Percentiles rank a stretch among this genome's conserved stretches.
Evolutionary conservation across 192 early-diverging fungal species (phyloP).

Genomic region (Backusella luteola): DNA sequence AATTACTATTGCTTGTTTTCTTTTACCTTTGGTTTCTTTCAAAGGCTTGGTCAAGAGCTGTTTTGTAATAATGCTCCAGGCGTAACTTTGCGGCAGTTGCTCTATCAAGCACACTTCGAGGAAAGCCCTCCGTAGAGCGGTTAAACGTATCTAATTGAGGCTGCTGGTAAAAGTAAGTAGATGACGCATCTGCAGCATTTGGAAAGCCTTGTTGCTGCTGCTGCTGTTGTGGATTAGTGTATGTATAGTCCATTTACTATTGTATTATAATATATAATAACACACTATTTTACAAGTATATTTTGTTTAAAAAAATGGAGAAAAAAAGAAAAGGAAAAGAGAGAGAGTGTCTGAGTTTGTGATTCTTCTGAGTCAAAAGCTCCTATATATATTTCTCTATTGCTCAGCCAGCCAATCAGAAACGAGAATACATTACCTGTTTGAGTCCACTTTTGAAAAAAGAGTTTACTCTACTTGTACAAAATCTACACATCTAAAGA

Average conservation of each 20-base stretch:
- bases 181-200: slow-evolving; percentile 27
- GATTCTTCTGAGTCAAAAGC: not conserved
- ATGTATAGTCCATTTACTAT: slow-evolving; percentile 20
- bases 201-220: slow-evolving; percentile 16
- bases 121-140: slow-evolving; percentile 73
- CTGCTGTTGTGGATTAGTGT: slow-evolving; percentile 17
- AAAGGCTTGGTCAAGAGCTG: slow-evolving; percentile 82
- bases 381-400: not conserved
- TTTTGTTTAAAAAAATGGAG: not conserved
- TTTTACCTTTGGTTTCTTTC: slow-evolving; percentile 74
- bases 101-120: slow-evolving; percentile 81
- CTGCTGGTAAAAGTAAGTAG: slow-evolving; percentile 23
- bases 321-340: not conserved
- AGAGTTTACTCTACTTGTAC: too few species aligned
- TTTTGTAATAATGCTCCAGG: slow-evolving; percentile 92
- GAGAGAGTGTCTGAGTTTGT: not conserved
- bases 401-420: not conserved
- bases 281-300: not conserved
- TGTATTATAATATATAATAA: not conserved
- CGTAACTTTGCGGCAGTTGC: slow-evolving; percentile 88
- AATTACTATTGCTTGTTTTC: not conserved
- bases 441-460: too few species aligned
- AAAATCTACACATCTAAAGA: too few species aligned
- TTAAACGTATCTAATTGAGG: slow-evolving; percentile 41
- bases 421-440: not conserved